Evolutionary conservation across 2,329 filamentous ascomycete genomes (phyloP), one percentile per base, ranked within the genome.

Genomic region (Exophiala calicioides): DNA sequence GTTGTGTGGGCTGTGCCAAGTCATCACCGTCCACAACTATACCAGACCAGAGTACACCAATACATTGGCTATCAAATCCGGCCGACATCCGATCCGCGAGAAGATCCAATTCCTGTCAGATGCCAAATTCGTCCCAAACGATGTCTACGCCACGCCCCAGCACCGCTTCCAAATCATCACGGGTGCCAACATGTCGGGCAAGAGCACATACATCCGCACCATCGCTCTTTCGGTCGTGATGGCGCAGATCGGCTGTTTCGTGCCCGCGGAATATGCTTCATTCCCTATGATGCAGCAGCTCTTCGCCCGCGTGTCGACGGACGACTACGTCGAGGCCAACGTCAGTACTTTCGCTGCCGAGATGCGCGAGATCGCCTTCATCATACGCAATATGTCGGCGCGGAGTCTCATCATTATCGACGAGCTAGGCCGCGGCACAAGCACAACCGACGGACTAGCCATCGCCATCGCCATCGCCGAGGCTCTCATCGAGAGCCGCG

Each of bases 121-220:
- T 1, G 78, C 77, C 34, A 81, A 79, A 16, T 95, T 87, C 62
- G 75, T 97, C 3, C 87, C 93, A 0, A 97, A 97, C 55, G 90
- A 97, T 60, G 87, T 90, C 20, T 97, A 90, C 60, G 85, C 88
- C 2, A 86, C 84, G 0, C 78, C 85, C 24, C 83, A 91, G 50
- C 82, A 83, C 26, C 82, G 90, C 1, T 95, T 96, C 60, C 90
- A 97, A 56, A 86, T 97, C 52, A 84, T 98, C 53, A 97, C 91
- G 0, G 91, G 93, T 3, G 94, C 88, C 65, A 98, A 98, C 60
- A 98, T 98, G 93, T 95, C 89, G 58, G 93, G 90, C 1, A 98
- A 97, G 65, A 95, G 87, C 55, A 98, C 90, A 0, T 97, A 96
- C 61, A 95, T 97, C 53, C 82, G 89, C 38, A 85, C 86, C 1